These are phyloP conservation scores for Lachnellula subtilissima DNA, from an alignment of 2,329 filamentous ascomycete genomes.

Conservation along the genomic window DNA sequence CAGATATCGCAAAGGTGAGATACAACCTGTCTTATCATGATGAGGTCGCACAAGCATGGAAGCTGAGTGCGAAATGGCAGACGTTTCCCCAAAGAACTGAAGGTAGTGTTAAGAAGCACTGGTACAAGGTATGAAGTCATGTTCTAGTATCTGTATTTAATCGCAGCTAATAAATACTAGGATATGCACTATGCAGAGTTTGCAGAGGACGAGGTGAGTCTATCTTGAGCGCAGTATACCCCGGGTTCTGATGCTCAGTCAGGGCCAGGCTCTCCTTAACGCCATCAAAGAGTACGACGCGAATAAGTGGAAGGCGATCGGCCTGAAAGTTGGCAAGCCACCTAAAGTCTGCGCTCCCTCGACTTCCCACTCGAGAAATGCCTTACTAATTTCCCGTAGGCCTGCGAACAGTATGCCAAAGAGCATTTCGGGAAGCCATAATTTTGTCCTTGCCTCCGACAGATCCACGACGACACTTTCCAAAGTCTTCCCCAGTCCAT, in stretches of 20 bases:
- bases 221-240: conserved; percentile 1
- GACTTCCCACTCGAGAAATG: background rate
- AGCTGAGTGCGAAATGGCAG: conserved; percentile 40
- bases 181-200: conserved; percentile 99
- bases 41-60: conserved; percentile 17
- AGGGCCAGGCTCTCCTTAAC: conserved; percentile 62
- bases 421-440: conserved; percentile 64
- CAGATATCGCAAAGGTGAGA: conserved; percentile 90
- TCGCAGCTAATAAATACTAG: conserved; percentile 39
- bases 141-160: background rate
- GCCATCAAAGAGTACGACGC: conserved; percentile 99
- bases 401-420: conserved; percentile 90
- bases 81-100: conserved; percentile 91
- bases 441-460: background rate
- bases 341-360: conserved; percentile 63
- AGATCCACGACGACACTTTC: background rate
- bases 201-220: conserved; percentile 83
- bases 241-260: conserved; percentile 26
- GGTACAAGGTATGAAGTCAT: conserved; percentile 73
- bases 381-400: conserved; percentile 41
- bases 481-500: background rate
- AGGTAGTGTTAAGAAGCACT: conserved; percentile 98
- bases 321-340: conserved; percentile 93
- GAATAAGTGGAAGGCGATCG: conserved; percentile 98
- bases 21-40: background rate